Base-by-base conservation (phyloP, 768 basidiomycete species). In the Pleurotus salmoneostramineus region DNA sequence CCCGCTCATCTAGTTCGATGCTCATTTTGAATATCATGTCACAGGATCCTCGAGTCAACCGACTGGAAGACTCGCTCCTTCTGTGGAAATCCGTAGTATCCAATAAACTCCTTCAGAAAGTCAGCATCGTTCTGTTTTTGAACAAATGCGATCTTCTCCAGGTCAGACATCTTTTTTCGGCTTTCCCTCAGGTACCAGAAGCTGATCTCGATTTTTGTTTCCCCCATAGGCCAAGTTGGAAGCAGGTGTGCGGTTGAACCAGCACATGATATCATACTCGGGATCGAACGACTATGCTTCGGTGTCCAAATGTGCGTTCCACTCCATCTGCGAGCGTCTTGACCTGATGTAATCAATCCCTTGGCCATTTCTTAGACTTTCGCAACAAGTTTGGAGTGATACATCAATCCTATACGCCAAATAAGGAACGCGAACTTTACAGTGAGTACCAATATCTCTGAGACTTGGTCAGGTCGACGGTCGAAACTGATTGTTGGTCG, bases 111-210 rank as follows among this genome's bases (percentile, higher is more conserved):
- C 82, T 94, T 34, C 77, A 79, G 36, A 79, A 83, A 48, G 91
- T 93, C 60, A 88, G 84, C 69, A 83, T 94, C 61, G 82, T 94
- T 14, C 77, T 93, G 62, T 93, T 93, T 69, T 69, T 93, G 61
- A 92, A 91, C 72, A 92, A 93, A 72, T 83, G 82, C 59, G 91
- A 93, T 68, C 77, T 93, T 46, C 76, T 93, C 40, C 82, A 83
- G 78, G 89, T 40, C 83, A 66, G 54, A 72, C n/a, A n/a, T n/a
- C n/a, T n/a, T n/a, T n/a, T n/a, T n/a, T n/a, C n/a, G n/a, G n/a
- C n/a, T n/a, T n/a, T n/a, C n/a, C n/a, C n/a, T n/a, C n/a, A n/a
- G n/a, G n/a, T n/a, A n/a, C n/a, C n/a, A n/a, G n/a, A n/a, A n/a
- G n/a, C n/a, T n/a, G n/a, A n/a, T n/a, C n/a, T 44, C 21, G 50